Conservation (phyloP, 2,329 filamentous ascomycete genomes). For the Botrytis squamosa region DNA sequence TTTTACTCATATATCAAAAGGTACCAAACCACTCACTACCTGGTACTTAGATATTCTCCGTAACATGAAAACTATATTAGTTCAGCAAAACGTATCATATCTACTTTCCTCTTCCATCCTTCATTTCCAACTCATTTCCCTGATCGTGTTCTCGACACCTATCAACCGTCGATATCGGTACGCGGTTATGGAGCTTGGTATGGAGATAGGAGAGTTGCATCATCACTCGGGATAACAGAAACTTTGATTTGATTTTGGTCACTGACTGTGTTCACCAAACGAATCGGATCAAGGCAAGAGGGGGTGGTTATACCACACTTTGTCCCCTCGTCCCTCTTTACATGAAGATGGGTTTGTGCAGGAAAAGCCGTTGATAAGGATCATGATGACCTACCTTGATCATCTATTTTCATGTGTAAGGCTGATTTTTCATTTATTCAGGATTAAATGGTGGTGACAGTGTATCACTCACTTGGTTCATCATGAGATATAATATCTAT, state of each 20-base stretch:
- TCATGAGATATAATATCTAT: conserved; percentile 4
- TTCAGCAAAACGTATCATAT: not conserved
- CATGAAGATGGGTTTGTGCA: not conserved
- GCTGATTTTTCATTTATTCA: conserved; percentile 12
- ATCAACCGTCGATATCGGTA: conserved; percentile 1
- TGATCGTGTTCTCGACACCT: conserved; percentile 3
- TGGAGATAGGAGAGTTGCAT: conserved; percentile 1
- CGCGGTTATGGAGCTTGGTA: not conserved
- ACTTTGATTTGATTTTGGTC: not conserved
- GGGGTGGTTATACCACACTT: conserved; percentile 1
- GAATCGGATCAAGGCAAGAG: conserved; percentile 11
- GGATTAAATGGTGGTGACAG: not conserved
- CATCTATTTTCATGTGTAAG: conserved; percentile 4
- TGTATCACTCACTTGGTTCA: conserved; percentile 7
- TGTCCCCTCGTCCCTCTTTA: not conserved
- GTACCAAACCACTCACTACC: not conserved
- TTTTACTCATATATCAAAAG: not conserved
- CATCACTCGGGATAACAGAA: not conserved
- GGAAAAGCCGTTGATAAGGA: conserved; percentile 15
- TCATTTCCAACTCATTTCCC: conserved; percentile 10
- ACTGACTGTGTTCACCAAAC: not conserved
- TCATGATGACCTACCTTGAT: conserved; percentile 5
- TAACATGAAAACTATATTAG: not conserved
- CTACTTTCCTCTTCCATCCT: conserved; percentile 8
- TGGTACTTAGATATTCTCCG: not conserved